A percentile compares a stretch with the other conserved stretches of the same genome.
Evolutionary conservation across 345 rosid genomes (phyloP).

Genomic region (Theobroma cacao): DNA sequence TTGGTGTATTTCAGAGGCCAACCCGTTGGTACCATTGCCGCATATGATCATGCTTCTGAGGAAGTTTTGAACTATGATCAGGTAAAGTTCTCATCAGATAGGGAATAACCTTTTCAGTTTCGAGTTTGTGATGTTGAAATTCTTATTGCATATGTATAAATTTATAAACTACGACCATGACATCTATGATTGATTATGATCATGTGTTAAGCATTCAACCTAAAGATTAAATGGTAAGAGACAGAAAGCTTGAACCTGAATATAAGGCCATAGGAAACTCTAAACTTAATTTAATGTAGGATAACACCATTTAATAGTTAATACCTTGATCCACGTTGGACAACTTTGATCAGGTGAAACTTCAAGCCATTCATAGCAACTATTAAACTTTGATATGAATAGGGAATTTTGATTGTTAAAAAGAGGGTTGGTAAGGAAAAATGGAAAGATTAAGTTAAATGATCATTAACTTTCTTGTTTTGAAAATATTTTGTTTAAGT

Average conservation of each 20-base stretch:
- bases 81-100: constrained; percentile 42
- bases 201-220: not conserved
- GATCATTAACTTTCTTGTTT: not conserved
- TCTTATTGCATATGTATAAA: not conserved
- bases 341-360: not conserved
- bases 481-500: not conserved
- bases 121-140: not conserved
- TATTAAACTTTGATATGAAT: not conserved
- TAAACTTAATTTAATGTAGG: not conserved
- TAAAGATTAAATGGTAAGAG: not conserved
- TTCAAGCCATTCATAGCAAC: not conserved
- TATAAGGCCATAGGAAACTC: not conserved
- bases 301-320: not conserved
- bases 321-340: not conserved
- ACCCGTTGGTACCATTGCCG: constrained; percentile 91
- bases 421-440: not conserved
- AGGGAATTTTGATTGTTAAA: not conserved
- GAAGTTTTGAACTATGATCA: constrained; percentile 97
- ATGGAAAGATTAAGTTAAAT: not conserved
- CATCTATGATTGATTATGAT: not conserved
- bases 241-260: not conserved
- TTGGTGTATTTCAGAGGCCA: constrained; percentile 76
- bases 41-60: constrained; percentile 89
- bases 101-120: too few relatives aligned
- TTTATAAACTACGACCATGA: not conserved